phyloP scores from a whole-genome alignment of 2,329 filamentous ascomycete species.

The Xylariaceae sp. region DNA sequence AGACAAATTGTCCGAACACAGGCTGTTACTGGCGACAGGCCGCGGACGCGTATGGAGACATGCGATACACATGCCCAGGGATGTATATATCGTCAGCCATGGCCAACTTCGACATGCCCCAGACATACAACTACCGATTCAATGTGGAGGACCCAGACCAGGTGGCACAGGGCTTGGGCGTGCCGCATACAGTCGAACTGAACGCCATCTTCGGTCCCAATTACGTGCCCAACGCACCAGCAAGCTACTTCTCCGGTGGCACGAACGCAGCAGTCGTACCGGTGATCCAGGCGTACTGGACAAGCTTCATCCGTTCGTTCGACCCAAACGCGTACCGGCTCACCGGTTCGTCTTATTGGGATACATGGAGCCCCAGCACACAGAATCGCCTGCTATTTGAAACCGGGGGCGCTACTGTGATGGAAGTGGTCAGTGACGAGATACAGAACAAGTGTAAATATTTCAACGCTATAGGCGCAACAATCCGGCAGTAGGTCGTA shows the following conservation, averaged over 20 bases:
- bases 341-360: conserved; percentile 25
- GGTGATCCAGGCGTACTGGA: conserved; percentile 66
- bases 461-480: conserved; percentile 43
- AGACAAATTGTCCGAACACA: conserved; percentile 41
- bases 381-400: conserved; percentile 39
- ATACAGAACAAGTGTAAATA: conserved; percentile 44
- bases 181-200: conserved; percentile 62
- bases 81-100: conserved; percentile 47
- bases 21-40: conserved; percentile 56
- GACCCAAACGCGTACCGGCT: conserved; percentile 53
- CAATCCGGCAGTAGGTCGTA: conserved; percentile 39
- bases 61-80: conserved; percentile 60
- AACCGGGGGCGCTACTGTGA: conserved; percentile 38
- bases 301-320: conserved; percentile 61
- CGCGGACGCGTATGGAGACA: conserved; percentile 56
- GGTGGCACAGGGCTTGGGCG: conserved; percentile 52
- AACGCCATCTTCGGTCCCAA: conserved; percentile 62
- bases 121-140: conserved; percentile 65
- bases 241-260: conserved; percentile 48
- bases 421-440: conserved; percentile 39
- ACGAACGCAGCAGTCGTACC: conserved; percentile 54
- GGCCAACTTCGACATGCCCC: conserved; percentile 23
- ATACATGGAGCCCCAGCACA: conserved; percentile 20
- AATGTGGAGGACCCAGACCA: conserved; percentile 57
- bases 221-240: conserved; percentile 44